Evolutionary conservation across 257 asterid genomes (phyloP), one percentile per base, ranked within the genome.

Genomic region (Knoxia roxburghii): DNA sequence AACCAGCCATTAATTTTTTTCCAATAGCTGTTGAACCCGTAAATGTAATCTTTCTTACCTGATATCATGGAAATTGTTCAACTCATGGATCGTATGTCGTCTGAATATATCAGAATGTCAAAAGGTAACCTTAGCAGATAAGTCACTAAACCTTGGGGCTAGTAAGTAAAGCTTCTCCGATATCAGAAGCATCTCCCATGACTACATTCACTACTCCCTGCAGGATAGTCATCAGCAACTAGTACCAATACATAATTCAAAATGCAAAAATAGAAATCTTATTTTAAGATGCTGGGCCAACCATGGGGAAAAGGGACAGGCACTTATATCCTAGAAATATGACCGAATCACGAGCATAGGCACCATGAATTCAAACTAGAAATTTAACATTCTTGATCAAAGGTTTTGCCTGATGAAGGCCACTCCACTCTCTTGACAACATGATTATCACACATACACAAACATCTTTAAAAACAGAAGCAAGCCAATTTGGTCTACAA

Each of bases 1-100:
- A 81, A 75, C 98, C 96, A 52, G 95, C 96, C 99, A 91, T 86
- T 82, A 94, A 78, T 52, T 89, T 91, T 81, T 94, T 94, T 21
- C 99, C 99, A 71, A 87, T 93, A 69, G 88, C 94, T 61, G 98
- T 94, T 64, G 99, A 94, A 74, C 99, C 99, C 13, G 99, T 90
- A 87, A 94, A 94, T 35, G 99, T 84, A 65, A 94, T 83, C 77
- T 89, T 94, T 73, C 96, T 90, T 27, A 94, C 98, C 98, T 91
- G 80, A 45, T 56, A 59, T 69, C 56, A 80, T 72, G 41, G 17
- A n/a, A 50, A 11, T 52, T 57, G 57, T 46, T 53, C 17, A 56
- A 32, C 14, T 57, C 40, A 59, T 21, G 18, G 23, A 39, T 53
- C 29, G 40, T 37, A 18, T 15, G 40, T 35, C 24, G 30, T 41